Conservation (phyloP, 805 yeast genomes). For the Suhomyces xylopsoci region DNA sequence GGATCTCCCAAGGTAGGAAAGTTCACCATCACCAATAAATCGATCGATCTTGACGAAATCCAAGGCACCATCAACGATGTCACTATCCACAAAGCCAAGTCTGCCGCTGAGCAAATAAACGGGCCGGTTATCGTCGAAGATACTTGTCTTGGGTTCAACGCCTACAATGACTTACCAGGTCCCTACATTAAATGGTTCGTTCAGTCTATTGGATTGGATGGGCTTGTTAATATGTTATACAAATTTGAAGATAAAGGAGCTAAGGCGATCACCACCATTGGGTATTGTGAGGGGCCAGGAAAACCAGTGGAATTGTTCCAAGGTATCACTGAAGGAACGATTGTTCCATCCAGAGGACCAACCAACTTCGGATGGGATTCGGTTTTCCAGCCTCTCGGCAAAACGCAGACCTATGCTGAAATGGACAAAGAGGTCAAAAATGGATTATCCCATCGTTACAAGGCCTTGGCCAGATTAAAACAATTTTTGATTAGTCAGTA, state of each 20-base stretch:
- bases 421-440: constrained; percentile 77
- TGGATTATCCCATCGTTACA: constrained; percentile 80
- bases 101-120: constrained; percentile 59
- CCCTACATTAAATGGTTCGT: constrained; percentile 95
- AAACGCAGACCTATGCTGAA: constrained; percentile 73
- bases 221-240: constrained; percentile 71
- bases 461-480: constrained; percentile 72
- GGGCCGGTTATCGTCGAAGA: constrained; percentile 96
- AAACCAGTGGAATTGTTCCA: constrained; percentile 71
- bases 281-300: constrained; percentile 82
- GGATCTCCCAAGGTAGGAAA: constrained; percentile 39
- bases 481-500: constrained; percentile 41
- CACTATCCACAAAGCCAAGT: constrained; percentile 71
- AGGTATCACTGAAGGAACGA: constrained; percentile 77
- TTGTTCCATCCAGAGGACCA: constrained; percentile 78
- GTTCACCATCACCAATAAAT: constrained; percentile 53
- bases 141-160: constrained; percentile 82
- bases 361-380: constrained; percentile 94
- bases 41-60: constrained; percentile 82
- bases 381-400: constrained; percentile 79
- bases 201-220: constrained; percentile 67
- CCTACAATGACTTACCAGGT: constrained; percentile 83
- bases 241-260: constrained; percentile 85
- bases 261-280: constrained; percentile 87
- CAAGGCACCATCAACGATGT: constrained; percentile 87